Percentiles rank a stretch among this genome's conserved stretches.
Evolutionary conservation across 345 rosid genomes (phyloP).

Genomic region (Passiflora organensis): DNA sequence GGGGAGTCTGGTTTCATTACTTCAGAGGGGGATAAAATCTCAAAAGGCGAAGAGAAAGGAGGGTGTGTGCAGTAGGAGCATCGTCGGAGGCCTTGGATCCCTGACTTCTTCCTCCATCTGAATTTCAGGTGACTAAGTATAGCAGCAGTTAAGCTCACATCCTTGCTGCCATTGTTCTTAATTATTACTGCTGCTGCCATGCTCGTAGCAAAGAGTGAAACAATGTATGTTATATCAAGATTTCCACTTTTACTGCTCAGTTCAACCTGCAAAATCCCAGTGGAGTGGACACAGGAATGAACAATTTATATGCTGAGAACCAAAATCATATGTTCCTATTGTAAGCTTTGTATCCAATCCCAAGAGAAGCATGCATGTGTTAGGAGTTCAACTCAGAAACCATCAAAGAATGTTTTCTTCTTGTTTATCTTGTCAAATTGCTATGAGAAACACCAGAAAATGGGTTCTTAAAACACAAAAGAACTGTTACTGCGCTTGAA

Average conservation of each 20-base stretch:
- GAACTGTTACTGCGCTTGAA: no score
- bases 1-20: conserved; percentile 71
- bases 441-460: no score
- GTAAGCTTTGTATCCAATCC: no score
- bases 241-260: conserved; percentile 52
- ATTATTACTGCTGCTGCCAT: conserved; percentile 71
- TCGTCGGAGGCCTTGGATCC: conserved; percentile 54
- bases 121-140: conserved; percentile 67
- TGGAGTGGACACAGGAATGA: conserved; percentile 1
- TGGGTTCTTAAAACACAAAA: no score
- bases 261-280: conserved; percentile 50
- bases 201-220: conserved; percentile 67
- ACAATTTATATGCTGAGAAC: neutral
- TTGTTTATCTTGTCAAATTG: no score
- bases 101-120: conserved; percentile 51
- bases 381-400: no score
- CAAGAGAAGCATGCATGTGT: no score
- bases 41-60: conserved; percentile 70
- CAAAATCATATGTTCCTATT: no score
- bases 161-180: conserved; percentile 63
- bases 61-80: conserved; percentile 63
- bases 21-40: conserved; percentile 69
- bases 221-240: conserved; percentile 57
- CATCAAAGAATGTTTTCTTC: no score
- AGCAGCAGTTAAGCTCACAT: conserved; percentile 57